phyloP scores from a whole-genome alignment of 768 basidiomycete genomes.

The Boletus tomentosulus region DNA sequence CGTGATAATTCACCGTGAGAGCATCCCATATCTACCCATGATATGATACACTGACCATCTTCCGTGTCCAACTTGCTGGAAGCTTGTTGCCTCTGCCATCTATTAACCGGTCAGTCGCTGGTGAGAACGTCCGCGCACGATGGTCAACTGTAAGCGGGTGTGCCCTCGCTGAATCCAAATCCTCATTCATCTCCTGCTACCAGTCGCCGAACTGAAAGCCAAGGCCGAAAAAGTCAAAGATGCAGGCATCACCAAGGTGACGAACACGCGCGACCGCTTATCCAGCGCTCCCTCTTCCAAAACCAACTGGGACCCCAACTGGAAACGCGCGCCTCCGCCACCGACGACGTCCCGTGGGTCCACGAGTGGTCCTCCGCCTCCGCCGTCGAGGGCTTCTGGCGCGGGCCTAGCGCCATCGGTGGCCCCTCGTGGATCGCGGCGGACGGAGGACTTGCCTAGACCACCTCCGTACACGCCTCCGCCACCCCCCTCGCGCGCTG shows the following conservation, averaged over 20 bases:
- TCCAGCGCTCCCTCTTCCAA: conserved; percentile 55
- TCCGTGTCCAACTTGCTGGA: too few relatives aligned
- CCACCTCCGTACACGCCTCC: conserved; percentile 14
- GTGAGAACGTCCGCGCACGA: conserved; percentile 1
- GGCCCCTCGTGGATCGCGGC: conserved; percentile 13
- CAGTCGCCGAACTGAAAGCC: conserved; percentile 64
- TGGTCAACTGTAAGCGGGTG: conserved; percentile 30
- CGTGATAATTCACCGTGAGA: not conserved
- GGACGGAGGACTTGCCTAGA: conserved; percentile 7
- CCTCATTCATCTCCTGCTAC: conserved; percentile 4
- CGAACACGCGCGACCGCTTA: conserved; percentile 53
- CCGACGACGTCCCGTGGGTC: conserved; percentile 17
- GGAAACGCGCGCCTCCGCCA: conserved; percentile 47
- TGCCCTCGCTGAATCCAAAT: not conserved
- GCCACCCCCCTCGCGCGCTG: conserved; percentile 26
- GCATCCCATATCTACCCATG: too few relatives aligned
- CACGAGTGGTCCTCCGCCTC: conserved; percentile 27
- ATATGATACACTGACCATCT: too few relatives aligned
- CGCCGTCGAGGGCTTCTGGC: conserved; percentile 28
- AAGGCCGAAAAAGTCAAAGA: conserved; percentile 62
- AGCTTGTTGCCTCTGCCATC: too few relatives aligned
- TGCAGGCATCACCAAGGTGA: conserved; percentile 46
- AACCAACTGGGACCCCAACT: conserved; percentile 59
- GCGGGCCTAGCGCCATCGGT: conserved; percentile 8
- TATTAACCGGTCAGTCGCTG: not conserved